Evolutionary conservation across 805 yeast species (phyloP).

Genomic region (Starmerella tilneyi): DNA sequence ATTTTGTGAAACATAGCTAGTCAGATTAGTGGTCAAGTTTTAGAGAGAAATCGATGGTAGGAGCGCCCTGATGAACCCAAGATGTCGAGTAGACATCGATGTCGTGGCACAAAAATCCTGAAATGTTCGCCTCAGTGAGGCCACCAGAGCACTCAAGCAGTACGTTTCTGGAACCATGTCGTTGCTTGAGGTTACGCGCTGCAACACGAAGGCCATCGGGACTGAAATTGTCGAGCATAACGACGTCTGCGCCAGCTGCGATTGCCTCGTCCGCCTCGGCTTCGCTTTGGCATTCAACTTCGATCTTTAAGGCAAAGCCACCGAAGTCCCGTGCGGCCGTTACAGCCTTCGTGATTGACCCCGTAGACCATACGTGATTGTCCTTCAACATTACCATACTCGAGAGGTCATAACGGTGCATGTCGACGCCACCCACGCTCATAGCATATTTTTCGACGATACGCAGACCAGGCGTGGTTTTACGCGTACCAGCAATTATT

Average conservation of each 20-base stretch:
- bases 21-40: constrained; percentile 46
- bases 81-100: constrained; percentile 87
- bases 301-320: constrained; percentile 83
- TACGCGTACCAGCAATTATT: constrained; percentile 87
- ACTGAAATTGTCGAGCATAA: constrained; percentile 83
- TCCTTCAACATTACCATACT: constrained; percentile 96
- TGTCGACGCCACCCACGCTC: constrained; percentile 90
- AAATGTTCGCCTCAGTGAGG: constrained; percentile 56
- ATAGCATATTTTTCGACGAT: constrained; percentile 82
- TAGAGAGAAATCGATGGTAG: constrained; percentile 71
- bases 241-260: constrained; percentile 87
- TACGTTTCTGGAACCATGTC: constrained; percentile 43
- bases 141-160: constrained; percentile 91
- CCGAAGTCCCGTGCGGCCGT: constrained; percentile 63
- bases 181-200: constrained; percentile 50
- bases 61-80: constrained; percentile 84
- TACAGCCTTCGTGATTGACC: constrained; percentile 82
- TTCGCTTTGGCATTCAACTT: constrained; percentile 81
- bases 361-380: constrained; percentile 86
- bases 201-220: constrained; percentile 55
- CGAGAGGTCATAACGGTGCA: constrained; percentile 83
- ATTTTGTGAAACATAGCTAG: neutral
- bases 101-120: constrained; percentile 56
- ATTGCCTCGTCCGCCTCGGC: constrained; percentile 87
- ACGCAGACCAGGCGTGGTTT: constrained; percentile 94